Evolutionary conservation across 495 filamentous ascomycete species (phyloP), one percentile per base, ranked within the genome.

Genomic region (Cenococcum geophilum): DNA sequence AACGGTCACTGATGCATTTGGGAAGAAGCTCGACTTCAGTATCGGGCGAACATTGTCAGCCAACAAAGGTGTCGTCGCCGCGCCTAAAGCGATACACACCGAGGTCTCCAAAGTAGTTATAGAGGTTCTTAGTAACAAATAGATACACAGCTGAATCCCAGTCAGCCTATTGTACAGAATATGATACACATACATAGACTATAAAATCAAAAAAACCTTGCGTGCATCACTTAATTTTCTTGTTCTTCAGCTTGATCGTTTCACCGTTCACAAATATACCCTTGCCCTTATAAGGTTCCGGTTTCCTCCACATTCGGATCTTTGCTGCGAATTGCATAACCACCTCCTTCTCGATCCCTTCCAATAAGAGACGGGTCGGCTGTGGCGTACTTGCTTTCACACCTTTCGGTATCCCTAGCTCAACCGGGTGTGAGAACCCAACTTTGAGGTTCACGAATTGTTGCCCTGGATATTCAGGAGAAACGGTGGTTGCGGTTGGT

Each of bases 241-340:
- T 97, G 61, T 88, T 84, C 71, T 98, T 98, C 73, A 98, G 74
- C 81, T 86, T 92, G 79, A 98, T 96, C 4, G 91, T 97, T 80
- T 98, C 92, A 52, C 89, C 88, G 72, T 96, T 92, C 60, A 97
- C 83, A 68, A 97, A 98, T 64, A 98, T 97, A 70, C 93, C 93
- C 84, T 98, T 97, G 57, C 93, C 93, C 84, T 98, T 98, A 76
- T 97, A 98, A 54, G 95, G 93, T 75, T 98, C 93, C 42, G 93
- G 93, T 62, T 78, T 80, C 74, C 95, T 85, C 93, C 93, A 98
- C 70, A 76, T 82, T 59, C 89, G 77, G 61, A 98, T 92, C 70
- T 84, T 79, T 1, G 95, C 92, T 22, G 93, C 95, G 72, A 97
- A 96, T 64, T 87, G 81, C 77, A 89, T 92, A 62, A 98, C 84